Base-by-base conservation (phyloP, 257 asterid genomes). In the Parsonsia alboflavescens region DNA sequence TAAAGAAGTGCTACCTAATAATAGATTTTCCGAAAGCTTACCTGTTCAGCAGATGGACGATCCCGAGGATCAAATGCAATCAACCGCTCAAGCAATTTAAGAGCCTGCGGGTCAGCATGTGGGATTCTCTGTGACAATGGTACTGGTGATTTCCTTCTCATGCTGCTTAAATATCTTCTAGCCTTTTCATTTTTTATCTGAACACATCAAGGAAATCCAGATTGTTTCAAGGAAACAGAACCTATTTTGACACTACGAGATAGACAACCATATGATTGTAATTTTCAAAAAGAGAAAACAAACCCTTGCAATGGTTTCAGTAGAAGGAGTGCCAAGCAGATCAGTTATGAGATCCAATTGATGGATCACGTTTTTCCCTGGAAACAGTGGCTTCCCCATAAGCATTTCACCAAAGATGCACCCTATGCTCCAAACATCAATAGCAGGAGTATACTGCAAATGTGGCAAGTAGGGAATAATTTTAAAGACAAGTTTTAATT, bases 101-200 rank as follows among this genome's bases (percentile, higher is more conserved):
- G 96, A 79, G 98, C 98, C 83, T 85, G 78, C 26, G 97, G 98
- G 79, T 94, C 96, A 11, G 88, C 87, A 68, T 86, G 77, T 3
- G 97, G 97, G 73, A 92, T 90, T 80, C 88, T 90, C 68, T 90
- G 87, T 8, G 92, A 79, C 39, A 94, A 85, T 30, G 97, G 86
- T 28, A 90, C 72, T 59, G 89, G 89, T 66, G 85, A 75, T 79
- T 92, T 94, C 84, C 85, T 92, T 75, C 82, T 88, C 97, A 92
- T 92, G 88, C 89, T 87, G 80, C 91, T 89, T 84, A 94, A 87
- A 81, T 84, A 94, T 83, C 97, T 86, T 69, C 97, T 81, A 7
- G 99, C 97, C 83, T 94, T 94, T 71, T 94, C 99, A 87, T 91
- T 93, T 70, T 92, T 90, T 80, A 93, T 91, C 98, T 93, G 89